Evolutionary conservation across 495 filamentous ascomycete genomes (phyloP), one percentile per base, ranked within the genome.

Genomic region (Trichoderma erinaceum): DNA sequence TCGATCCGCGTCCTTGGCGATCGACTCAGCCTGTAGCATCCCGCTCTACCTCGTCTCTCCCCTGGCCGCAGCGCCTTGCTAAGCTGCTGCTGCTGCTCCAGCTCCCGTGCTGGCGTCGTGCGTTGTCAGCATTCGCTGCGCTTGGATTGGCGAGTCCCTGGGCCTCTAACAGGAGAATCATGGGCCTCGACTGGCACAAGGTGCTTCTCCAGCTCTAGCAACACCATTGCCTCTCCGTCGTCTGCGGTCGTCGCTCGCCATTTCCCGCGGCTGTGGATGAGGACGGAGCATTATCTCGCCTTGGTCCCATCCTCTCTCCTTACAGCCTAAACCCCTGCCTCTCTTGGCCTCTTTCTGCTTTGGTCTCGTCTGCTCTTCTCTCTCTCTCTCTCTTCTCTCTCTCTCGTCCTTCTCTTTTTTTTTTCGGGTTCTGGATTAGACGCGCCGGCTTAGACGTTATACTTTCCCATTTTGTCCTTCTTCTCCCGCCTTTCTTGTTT

Each of bases 371-470:
- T 18, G 16, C 61, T 6, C 23, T 23, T 43, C 41, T 7, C 23
- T 15, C 64, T 65, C 29, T 1, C 29, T 1, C 29, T 29, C 29
- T 66, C 65, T 66, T 29, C 29, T 66, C 65, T 66, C 29, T 27
- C 18, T 66, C 43, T 50, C 16, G 16, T 21, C 4, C 52, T 21
- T 52, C 48, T 29, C n/a, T 52, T 18, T 43, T 6, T 23, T 21
- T 25, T 25, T 66, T 66, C 25, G 43, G 65, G 44, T 41, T 29
- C 43, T 66, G 65, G 65, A 15, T 48, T 66, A 66, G 65, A 66
- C 63, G 44, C 43, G 65, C 65, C 44, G 65, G 41, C 41, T 66
- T 66, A 66, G 65, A 65, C 23, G 41, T 27, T 29, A 46, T 66
- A 46, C 65, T 25, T 25, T 35, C 56, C 23, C 27, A 61, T 61